Percentiles rank a stretch among this genome's conserved stretches.
Evolutionary conservation across 2,329 filamentous ascomycete species (phyloP).

Genomic region (Chaetomiaceae sp.): DNA sequence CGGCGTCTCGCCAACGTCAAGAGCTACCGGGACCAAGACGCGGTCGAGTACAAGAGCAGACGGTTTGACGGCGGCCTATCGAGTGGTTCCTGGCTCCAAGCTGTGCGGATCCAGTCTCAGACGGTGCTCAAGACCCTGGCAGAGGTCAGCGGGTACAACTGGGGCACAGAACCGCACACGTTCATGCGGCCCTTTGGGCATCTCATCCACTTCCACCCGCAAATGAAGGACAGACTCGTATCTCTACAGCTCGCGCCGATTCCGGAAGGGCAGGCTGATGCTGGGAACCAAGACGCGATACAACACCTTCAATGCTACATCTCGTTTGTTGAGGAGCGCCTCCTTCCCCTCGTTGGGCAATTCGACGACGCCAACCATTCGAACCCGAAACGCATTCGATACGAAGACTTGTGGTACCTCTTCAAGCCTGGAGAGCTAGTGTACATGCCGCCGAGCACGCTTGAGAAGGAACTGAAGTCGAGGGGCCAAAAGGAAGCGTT

Average conservation of each 20-base stretch:
- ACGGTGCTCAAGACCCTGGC: neutral
- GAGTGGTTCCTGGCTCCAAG: neutral
- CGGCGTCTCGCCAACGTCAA: conserved; percentile 1
- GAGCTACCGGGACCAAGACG: neutral
- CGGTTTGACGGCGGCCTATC: conserved; percentile 3
- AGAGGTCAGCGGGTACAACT: neutral
- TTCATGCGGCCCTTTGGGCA: conserved; percentile 3
- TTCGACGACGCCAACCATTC: neutral
- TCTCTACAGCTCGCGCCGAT: neutral
- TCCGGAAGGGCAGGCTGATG: neutral
- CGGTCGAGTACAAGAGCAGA: neutral
- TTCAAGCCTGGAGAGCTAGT: conserved; percentile 1
- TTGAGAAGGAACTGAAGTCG: neutral
- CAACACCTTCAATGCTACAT: neutral
- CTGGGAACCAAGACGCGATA: neutral
- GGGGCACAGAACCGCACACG: conserved; percentile 1
- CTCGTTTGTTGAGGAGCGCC: neutral
- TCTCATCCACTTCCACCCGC: conserved; percentile 1
- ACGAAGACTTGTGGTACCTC: conserved; percentile 1
- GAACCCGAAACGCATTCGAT: neutral
- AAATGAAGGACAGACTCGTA: neutral
- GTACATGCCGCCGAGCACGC: neutral
- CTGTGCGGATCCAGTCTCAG: conserved; percentile 1
- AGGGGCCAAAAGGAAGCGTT: neutral
- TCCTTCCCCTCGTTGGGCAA: neutral